A percentile compares a stretch with the other conserved stretches of the same genome.
These are phyloP conservation scores for Globisporangium ultimum DNA, from an alignment of 352 stramenopile species.

Conservation along the genomic window DNA sequence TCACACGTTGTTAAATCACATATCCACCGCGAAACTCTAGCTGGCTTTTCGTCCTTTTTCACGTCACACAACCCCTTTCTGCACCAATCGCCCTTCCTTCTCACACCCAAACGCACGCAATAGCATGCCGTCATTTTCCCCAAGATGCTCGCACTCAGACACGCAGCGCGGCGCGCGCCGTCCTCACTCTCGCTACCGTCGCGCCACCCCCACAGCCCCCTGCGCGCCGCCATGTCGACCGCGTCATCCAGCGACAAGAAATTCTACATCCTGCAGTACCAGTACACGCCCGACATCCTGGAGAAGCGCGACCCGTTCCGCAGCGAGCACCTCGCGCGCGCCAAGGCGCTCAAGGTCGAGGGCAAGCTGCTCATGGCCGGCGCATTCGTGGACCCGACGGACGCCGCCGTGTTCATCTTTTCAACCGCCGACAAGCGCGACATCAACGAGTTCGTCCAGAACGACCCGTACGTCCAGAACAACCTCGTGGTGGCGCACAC, in stretches of 20 bases:
- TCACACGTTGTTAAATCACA: too few relatives aligned
- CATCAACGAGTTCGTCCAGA: conserved; percentile 63
- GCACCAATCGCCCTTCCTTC: too few relatives aligned
- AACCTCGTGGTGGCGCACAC: conserved; percentile 60
- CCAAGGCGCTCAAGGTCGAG: conserved; percentile 43
- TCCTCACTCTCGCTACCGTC: neutral
- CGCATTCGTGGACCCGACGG: conserved; percentile 59
- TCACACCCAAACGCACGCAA: neutral
- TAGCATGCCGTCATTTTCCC: neutral
- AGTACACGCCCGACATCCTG: conserved; percentile 73
- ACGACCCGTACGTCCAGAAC: conserved; percentile 73
- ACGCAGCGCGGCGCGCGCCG: neutral
- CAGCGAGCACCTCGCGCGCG: conserved; percentile 52
- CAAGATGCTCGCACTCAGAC: conserved; percentile 2
- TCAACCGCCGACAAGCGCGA: conserved; percentile 45
- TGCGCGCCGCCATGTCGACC: conserved; percentile 34
- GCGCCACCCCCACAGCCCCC: neutral
- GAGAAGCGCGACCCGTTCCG: conserved; percentile 71
- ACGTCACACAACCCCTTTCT: too few relatives aligned
- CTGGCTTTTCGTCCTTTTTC: too few relatives aligned
- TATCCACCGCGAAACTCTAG: too few relatives aligned
- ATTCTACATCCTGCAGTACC: conserved; percentile 69
- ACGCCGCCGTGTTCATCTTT: conserved; percentile 67
- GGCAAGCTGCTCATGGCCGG: conserved; percentile 67
- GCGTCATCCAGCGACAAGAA: conserved; percentile 39